These are phyloP conservation scores for Skeletonema potamos DNA, from an alignment of 108 stramenopile genomes.

Conservation along the genomic window DNA sequence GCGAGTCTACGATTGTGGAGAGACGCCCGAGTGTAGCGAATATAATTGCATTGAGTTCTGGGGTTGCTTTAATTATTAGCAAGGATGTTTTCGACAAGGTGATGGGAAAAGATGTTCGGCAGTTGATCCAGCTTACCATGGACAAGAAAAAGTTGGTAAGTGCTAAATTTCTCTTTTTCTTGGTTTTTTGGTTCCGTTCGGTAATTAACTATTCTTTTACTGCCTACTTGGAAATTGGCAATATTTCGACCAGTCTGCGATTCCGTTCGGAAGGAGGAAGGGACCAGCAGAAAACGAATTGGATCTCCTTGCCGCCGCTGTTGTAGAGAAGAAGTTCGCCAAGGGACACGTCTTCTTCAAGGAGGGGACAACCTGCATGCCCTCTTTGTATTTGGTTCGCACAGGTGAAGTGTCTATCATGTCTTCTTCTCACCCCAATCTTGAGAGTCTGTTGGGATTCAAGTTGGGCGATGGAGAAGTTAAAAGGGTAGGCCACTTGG, in stretches of 20 bases:
- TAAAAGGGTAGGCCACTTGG: conserved; percentile 44
- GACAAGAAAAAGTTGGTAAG: conserved; percentile 62
- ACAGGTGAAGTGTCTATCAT: conserved; percentile 53
- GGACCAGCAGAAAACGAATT: conserved; percentile 50
- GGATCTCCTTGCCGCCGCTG: conserved; percentile 47
- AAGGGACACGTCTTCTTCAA: conserved; percentile 73
- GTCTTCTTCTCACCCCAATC: conserved; percentile 21
- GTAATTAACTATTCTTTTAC: neutral
- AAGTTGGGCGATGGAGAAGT: conserved; percentile 37
- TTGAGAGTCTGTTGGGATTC: conserved; percentile 35
- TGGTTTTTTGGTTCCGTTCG: neutral
- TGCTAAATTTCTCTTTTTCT: neutral
- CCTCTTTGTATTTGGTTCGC: conserved; percentile 66
- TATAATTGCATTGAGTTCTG: conserved; percentile 19
- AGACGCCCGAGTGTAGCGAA: conserved; percentile 14
- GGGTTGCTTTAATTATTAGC: conserved; percentile 47
- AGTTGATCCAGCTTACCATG: conserved; percentile 35
- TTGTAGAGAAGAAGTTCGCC: conserved; percentile 52
- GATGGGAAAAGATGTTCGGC: conserved; percentile 48
- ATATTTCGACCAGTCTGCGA: conserved; percentile 2
- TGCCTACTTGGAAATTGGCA: neutral
- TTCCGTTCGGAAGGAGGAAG: conserved; percentile 45
- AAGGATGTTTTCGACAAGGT: conserved; percentile 53
- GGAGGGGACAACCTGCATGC: conserved; percentile 56
- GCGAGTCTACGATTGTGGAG: conserved; percentile 59